phyloP scores from a whole-genome alignment of 2,329 filamentous ascomycete genomes.

The Didymella arachidicola region DNA sequence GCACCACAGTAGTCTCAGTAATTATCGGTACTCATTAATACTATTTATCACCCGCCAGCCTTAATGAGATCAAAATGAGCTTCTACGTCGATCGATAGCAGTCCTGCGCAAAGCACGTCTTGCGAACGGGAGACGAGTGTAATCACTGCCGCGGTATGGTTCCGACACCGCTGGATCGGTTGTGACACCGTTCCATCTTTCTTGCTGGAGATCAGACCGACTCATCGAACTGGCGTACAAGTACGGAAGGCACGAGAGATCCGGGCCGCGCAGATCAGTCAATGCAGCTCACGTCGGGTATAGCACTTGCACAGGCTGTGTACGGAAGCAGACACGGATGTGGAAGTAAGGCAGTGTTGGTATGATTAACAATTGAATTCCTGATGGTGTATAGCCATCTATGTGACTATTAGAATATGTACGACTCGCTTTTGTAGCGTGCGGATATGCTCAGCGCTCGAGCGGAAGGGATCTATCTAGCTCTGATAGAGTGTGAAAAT shows the following conservation, averaged over 20 bases:
- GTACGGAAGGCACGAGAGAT: background rate
- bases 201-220: background rate
- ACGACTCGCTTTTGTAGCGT: slow-evolving; percentile 7
- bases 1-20: too few relatives aligned
- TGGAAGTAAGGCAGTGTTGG: background rate
- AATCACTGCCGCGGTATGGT: background rate
- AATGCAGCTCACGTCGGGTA: background rate
- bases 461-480: slow-evolving; percentile 14
- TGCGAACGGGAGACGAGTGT: background rate
- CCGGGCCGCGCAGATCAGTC: background rate
- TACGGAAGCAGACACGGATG: background rate
- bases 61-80: background rate
- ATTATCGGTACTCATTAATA: too few relatives aligned
- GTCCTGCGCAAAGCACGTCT: background rate
- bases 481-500: slow-evolving; percentile 4
- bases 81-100: background rate
- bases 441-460: slow-evolving; percentile 14
- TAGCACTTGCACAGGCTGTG: background rate
- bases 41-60: background rate
- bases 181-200: background rate
- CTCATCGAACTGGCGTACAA: background rate
- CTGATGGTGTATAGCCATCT: slow-evolving; percentile 7
- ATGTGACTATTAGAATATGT: slow-evolving; percentile 12
- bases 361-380: background rate
- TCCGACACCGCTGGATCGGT: background rate